phyloP scores from a whole-genome alignment of 768 basidiomycete species.

The Naganishia antarctica region DNA sequence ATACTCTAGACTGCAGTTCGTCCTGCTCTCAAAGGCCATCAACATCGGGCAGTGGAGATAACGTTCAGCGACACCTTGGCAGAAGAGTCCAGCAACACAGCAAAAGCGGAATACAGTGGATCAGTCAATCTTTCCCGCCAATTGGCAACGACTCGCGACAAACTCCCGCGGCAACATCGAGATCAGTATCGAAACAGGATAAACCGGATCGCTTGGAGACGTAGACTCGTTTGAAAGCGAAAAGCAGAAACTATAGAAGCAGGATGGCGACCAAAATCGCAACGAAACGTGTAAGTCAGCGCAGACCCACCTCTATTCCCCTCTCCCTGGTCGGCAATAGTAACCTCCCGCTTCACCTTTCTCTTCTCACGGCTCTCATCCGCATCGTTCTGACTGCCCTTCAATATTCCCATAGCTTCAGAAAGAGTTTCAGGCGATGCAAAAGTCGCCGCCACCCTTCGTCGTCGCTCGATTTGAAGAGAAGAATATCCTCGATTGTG shows the following conservation, averaged over 20 bases:
- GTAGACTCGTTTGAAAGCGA: neutral
- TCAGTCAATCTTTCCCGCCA: no score
- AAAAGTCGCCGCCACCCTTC: conserved; percentile 88
- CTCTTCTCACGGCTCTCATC: neutral
- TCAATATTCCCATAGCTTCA: conserved; percentile 31
- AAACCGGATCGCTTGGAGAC: no score
- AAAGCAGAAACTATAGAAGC: neutral
- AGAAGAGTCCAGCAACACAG: no score
- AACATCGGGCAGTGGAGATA: no score
- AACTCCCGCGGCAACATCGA: no score
- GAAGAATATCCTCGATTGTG: conserved; percentile 93
- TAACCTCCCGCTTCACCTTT: neutral
- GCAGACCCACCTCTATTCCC: neutral
- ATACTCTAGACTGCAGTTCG: no score
- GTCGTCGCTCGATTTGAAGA: conserved; percentile 94
- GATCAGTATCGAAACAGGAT: no score
- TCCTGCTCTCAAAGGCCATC: no score
- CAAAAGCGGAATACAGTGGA: no score
- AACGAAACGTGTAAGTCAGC: conserved; percentile 13
- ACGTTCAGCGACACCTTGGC: no score
- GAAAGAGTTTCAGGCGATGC: conserved; percentile 80
- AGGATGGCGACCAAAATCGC: conserved; percentile 16
- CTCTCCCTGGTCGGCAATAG: no score
- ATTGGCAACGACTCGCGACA: no score
- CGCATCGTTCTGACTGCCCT: neutral